phyloP scores from a whole-genome alignment of 306 rosid species.

The Amphicarpaea edgeworthii region DNA sequence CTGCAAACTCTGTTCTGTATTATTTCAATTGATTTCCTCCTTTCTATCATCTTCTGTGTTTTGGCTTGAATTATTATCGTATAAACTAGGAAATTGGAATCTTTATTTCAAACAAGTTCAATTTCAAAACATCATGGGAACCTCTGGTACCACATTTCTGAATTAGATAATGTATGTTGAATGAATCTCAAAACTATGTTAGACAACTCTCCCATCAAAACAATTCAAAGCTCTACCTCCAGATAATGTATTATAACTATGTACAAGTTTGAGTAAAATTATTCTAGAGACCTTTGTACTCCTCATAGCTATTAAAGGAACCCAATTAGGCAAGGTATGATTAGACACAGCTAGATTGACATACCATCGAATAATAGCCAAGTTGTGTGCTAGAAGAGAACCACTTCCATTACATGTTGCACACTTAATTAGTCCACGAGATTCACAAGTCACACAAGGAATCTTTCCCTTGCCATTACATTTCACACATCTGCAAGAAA shows the following conservation, averaged over 20 bases:
- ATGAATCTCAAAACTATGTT: neutral
- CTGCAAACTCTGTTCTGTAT: neutral
- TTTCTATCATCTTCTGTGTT: neutral
- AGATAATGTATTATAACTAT: conserved; percentile 9
- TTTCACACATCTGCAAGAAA: conserved; percentile 81
- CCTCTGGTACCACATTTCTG: neutral
- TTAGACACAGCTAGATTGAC: conserved; percentile 39
- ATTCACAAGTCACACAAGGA: conserved; percentile 85
- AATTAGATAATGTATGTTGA: neutral
- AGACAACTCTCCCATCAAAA: conserved; percentile 16
- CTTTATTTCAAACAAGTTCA: conserved; percentile 24
- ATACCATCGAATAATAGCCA: conserved; percentile 85
- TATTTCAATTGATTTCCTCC: neutral
- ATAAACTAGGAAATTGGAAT: neutral
- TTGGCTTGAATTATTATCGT: neutral
- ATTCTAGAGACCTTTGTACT: neutral
- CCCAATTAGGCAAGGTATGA: conserved; percentile 14
- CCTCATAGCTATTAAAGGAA: neutral
- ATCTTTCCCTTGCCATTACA: conserved; percentile 85
- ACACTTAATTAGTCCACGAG: conserved; percentile 83
- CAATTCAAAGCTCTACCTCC: conserved; percentile 4
- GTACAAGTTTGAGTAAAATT: conserved; percentile 14
- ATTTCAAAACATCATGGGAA: conserved; percentile 8
- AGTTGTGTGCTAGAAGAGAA: conserved; percentile 67
- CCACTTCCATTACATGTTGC: conserved; percentile 73